phyloP scores from a whole-genome alignment of 208 protist species.

The Tetramitus jugosus region DNA sequence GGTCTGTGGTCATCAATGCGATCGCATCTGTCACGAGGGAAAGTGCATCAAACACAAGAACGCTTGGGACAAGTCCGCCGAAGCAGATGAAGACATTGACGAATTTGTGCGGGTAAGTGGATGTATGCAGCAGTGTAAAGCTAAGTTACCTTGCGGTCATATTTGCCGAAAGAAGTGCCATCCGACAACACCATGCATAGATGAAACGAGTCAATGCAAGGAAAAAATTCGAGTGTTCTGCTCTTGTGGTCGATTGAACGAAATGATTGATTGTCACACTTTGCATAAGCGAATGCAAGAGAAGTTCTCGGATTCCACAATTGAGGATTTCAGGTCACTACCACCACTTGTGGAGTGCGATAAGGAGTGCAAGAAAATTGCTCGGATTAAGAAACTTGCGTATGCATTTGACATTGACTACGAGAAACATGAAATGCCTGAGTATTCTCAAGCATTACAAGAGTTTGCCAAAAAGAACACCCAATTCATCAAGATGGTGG shows the following conservation, averaged over 20 bases:
- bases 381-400: conserved; percentile 4
- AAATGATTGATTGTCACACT: not conserved
- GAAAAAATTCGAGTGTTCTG: not conserved
- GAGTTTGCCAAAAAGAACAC: not conserved
- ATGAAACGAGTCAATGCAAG: not conserved
- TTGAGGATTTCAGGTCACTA: not conserved
- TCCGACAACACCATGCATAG: not conserved
- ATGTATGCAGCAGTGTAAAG: conserved; percentile 14
- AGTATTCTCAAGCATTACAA: not conserved
- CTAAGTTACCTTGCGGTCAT: not conserved
- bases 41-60: conserved; percentile 5
- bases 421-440: conserved; percentile 1
- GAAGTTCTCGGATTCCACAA: too few relatives aligned
- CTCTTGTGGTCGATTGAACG: not conserved
- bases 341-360: not conserved
- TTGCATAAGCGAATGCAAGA: not conserved
- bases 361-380: not conserved
- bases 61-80: not conserved
- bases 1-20: conserved; percentile 1
- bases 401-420: conserved; percentile 4
- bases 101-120: not conserved
- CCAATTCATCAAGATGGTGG: not conserved
- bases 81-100: not conserved
- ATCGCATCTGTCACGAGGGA: not conserved
- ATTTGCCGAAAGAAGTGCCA: not conserved